Evolutionary conservation across 1,284 basidiomycete species (phyloP), one percentile per base, ranked within the genome.

Genomic region (Ceratobasidium sp.): DNA sequence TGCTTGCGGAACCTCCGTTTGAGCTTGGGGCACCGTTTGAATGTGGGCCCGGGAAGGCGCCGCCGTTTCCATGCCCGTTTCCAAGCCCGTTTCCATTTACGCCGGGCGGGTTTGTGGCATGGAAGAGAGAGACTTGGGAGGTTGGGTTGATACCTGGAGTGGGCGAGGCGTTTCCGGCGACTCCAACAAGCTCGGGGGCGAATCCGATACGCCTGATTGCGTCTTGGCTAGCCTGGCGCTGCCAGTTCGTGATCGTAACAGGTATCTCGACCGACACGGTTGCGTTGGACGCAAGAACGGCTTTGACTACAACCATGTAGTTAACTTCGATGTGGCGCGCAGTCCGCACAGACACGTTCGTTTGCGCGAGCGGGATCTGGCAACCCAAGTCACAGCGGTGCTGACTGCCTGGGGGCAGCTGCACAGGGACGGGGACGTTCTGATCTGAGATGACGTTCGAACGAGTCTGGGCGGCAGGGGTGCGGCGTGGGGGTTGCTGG

Each of bases 251-350:
- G 43, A 94, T 84, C 58, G 92, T 88, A 9, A 93, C 85, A 23
- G 92, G 90, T 49, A 96, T 82, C 57, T 79, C 78, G n/a, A 91
- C 89, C 82, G 93, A 87, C 35, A 86, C 82, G 11, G 94, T 79
- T 73, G 88, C 87, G 71, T 87, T 84, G 5, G 88, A 88, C 5
- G 87, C 86, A 23, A 89, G 91, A 81, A 93, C 84, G 2, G 93
- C 93, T 80, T 89, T 92, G 70, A 94, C 89, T 47, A 84, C 85
- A 54, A 95, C 83, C 59, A 88, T 85, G 80, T 95, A 95, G 0
- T 87, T 90, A 66, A 96, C 89, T 79, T 94, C 91, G 72, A 96
- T 91, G 77, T 92, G 88, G 75, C 91, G 84, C 8, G 92, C 94
- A 18, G 90, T 86, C 66, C 88, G 91, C 74, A 94, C 83, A 1